Evolutionary conservation across 345 rosid species (phyloP), one percentile per base, ranked within the genome.

Genomic region (Populus nigra): DNA sequence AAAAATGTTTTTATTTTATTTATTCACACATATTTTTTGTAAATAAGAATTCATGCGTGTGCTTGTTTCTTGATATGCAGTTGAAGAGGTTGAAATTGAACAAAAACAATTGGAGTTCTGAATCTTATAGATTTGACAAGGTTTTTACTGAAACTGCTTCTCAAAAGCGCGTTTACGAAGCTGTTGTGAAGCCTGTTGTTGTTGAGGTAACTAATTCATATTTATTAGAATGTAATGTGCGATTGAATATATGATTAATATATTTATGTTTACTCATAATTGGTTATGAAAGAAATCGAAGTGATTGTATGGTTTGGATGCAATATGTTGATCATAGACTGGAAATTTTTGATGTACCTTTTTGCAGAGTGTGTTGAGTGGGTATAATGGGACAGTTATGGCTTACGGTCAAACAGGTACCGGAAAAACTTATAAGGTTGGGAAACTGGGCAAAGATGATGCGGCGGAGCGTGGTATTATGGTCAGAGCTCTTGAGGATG

Each of bases 381-480:
- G 99, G 66, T 95, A 95, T 79, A 95, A 95, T 83, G 99, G 98
- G 71, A 95, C 99, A 4, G 87, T 95, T 67, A 93, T 95, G 99
- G 99, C 98, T 73, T 95, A 95, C 15, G 99, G 99, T 79, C 99
- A 95, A 87, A 95, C 98, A 0, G 98, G 98, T 18, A 95, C 93
- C 0, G 98, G 99, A 31, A 95, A 95, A 84, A 95, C 99, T 59
- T 91, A 90, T 79, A 93, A 98, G 1, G 93, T 93, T 33, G 99
- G 98, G 5, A 89, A 84, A 79, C 83, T 95, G 62, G 97, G 98
- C 59, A 91, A 91, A 84, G 89, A 90, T 72, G 98, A 93, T 87
- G 86, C 86, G 8, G 89, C 98, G 36, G 92, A 95, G 87, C 97
- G 97, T 83, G 98, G 97, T 57, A 91, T 93, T 71, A 90, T 95